A percentile compares a stretch with the other conserved stretches of the same genome.
These are phyloP conservation scores for Talaromyces sp. DNA, from an alignment of 2,329 filamentous ascomycete genomes.

Conservation along the genomic window DNA sequence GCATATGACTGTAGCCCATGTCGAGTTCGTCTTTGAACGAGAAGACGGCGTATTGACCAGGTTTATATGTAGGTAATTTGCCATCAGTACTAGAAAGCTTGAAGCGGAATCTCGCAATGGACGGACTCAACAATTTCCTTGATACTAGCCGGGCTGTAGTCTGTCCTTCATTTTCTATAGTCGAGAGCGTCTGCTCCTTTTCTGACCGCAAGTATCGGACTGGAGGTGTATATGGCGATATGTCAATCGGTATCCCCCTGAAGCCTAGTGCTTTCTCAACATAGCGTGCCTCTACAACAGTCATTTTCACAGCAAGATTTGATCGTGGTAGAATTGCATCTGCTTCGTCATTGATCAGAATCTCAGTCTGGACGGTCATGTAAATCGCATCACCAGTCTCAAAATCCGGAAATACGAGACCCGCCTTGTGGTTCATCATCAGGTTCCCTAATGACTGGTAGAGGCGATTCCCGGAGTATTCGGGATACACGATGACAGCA, in stretches of 20 bases:
- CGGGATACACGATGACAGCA: constrained; percentile 68
- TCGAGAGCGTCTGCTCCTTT: constrained; percentile 31
- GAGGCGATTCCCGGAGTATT: constrained; percentile 79
- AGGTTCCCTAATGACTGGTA: constrained; percentile 85
- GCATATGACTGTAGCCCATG: constrained; percentile 78
- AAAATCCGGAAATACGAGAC: constrained; percentile 73
- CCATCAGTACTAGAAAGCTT: constrained; percentile 39
- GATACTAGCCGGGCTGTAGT: constrained; percentile 57
- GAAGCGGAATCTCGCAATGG: constrained; percentile 65
- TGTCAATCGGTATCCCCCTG: constrained; percentile 57
- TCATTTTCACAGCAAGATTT: constrained; percentile 71
- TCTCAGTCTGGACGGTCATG: constrained; percentile 65
- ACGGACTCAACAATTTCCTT: constrained; percentile 63
- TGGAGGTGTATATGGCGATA: constrained; percentile 76
- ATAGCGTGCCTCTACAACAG: constrained; percentile 59
- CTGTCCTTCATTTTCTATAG: constrained; percentile 22
- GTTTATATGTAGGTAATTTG: constrained; percentile 50
- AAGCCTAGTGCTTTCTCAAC: constrained; percentile 68
- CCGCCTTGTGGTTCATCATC: constrained; percentile 62
- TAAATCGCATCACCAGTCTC: constrained; percentile 71
- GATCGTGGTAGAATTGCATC: constrained; percentile 63
- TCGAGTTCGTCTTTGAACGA: constrained; percentile 69
- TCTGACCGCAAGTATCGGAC: constrained; percentile 66
- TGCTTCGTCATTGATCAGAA: constrained; percentile 65
- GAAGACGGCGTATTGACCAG: constrained; percentile 76